phyloP scores from a whole-genome alignment of 345 rosid genomes.

The Alliaria petiolata region DNA sequence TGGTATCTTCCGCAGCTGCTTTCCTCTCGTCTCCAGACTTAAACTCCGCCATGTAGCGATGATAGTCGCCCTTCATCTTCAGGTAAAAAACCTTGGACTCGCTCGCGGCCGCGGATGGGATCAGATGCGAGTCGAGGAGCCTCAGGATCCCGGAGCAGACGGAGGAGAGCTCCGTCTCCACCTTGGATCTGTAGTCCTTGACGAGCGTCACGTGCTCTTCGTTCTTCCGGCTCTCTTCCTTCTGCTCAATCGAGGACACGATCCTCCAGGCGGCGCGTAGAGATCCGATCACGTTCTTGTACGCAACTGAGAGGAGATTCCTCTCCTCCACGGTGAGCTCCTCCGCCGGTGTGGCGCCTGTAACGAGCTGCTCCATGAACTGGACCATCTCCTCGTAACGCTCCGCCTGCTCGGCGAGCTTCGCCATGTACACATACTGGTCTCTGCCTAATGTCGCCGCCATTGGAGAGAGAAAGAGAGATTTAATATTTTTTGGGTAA shows the following conservation, averaged over 20 bases:
- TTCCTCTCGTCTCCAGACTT: slow-evolving; percentile 86
- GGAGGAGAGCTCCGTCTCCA: slow-evolving; percentile 73
- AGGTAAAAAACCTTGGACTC: slow-evolving; percentile 88
- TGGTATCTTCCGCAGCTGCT: slow-evolving; percentile 92
- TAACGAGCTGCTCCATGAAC: slow-evolving; percentile 88
- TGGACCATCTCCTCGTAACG: slow-evolving; percentile 97
- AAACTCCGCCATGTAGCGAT: slow-evolving; percentile 91
- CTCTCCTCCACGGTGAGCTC: slow-evolving; percentile 95
- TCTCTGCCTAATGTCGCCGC: slow-evolving; percentile 58
- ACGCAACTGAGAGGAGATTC: slow-evolving; percentile 91
- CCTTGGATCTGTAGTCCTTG: slow-evolving; percentile 91
- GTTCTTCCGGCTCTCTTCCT: slow-evolving; percentile 90
- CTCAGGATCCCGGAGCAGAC: slow-evolving; percentile 70
- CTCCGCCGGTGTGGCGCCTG: slow-evolving; percentile 64
- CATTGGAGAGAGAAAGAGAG: slow-evolving; percentile 24
- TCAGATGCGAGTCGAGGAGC: slow-evolving; percentile 62
- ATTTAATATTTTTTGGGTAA: background rate
- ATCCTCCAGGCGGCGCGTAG: slow-evolving; percentile 98
- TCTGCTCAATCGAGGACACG: slow-evolving; percentile 92
- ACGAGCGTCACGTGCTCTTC: slow-evolving; percentile 88
- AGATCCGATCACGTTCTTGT: slow-evolving; percentile 97
- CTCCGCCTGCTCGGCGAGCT: slow-evolving; percentile 96
- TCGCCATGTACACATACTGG: slow-evolving; percentile 89
- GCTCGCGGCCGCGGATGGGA: slow-evolving; percentile 69
- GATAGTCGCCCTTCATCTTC: slow-evolving; percentile 98